These are phyloP conservation scores for Pseudogymnoascus sp. DNA, from an alignment of 2,329 filamentous ascomycete genomes.

Conservation along the genomic window DNA sequence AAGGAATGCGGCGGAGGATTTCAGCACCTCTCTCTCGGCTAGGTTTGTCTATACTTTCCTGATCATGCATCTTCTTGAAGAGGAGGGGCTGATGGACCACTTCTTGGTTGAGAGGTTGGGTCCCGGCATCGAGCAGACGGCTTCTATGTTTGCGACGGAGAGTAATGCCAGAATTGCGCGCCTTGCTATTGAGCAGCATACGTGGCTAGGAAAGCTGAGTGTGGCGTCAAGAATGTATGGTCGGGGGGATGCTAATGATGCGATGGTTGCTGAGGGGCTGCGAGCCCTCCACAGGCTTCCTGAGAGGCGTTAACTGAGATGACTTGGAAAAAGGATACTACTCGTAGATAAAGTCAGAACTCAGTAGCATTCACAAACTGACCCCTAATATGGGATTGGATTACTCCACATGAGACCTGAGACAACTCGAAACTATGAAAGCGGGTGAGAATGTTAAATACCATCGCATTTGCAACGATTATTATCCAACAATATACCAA, in stretches of 20 bases:
- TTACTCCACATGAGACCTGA: background rate
- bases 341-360: background rate
- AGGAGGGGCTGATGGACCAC: constrained; percentile 16
- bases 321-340: background rate
- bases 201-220: constrained; percentile 14
- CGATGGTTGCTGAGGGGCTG: background rate
- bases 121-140: constrained; percentile 6
- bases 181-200: constrained; percentile 14
- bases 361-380: background rate
- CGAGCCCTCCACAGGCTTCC: background rate
- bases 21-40: background rate
- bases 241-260: constrained; percentile 6
- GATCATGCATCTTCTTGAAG: constrained; percentile 2
- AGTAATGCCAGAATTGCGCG: constrained; percentile 14
- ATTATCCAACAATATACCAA: background rate
- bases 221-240: constrained; percentile 16
- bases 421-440: background rate
- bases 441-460: background rate
- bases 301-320: background rate
- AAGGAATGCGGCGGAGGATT: background rate
- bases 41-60: background rate
- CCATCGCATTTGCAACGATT: background rate
- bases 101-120: background rate
- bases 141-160: constrained; percentile 12
- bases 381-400: background rate